Conservation (phyloP, 1,284 basidiomycete species). For the Irpex sp. region DNA sequence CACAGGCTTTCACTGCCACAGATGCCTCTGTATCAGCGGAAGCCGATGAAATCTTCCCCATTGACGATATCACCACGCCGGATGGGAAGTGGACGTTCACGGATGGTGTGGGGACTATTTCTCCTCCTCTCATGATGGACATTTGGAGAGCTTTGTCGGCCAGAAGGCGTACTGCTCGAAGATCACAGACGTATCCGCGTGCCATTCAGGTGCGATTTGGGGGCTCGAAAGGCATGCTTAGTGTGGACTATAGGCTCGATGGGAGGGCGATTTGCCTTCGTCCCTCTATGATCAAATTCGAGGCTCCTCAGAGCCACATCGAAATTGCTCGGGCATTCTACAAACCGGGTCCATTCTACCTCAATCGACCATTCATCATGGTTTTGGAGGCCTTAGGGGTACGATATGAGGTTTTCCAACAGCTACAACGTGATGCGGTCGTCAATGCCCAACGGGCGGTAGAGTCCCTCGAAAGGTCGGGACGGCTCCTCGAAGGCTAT, state of each 20-base stretch:
- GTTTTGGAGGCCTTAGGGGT: constrained; percentile 58
- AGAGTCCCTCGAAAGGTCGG: constrained; percentile 40
- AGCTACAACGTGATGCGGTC: constrained; percentile 53
- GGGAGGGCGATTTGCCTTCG: constrained; percentile 59
- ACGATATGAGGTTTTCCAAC: constrained; percentile 47
- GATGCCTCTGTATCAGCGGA: constrained; percentile 52
- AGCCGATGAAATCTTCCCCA: constrained; percentile 45
- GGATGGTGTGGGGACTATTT: constrained; percentile 70
- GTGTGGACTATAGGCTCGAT: constrained; percentile 53
- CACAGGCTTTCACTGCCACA: constrained; percentile 72
- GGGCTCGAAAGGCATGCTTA: constrained; percentile 70
- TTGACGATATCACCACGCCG: constrained; percentile 41
- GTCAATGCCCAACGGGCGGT: constrained; percentile 39
- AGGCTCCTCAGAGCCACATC: constrained; percentile 45
- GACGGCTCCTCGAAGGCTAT: constrained; percentile 41
- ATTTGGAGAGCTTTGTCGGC: constrained; percentile 45
- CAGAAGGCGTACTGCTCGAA: constrained; percentile 33
- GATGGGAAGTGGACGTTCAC: constrained; percentile 46
- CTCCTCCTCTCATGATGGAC: constrained; percentile 47
- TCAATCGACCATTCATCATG: constrained; percentile 72
- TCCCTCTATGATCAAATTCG: constrained; percentile 75
- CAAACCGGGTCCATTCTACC: constrained; percentile 50
- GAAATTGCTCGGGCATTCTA: constrained; percentile 68
- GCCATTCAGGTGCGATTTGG: constrained; percentile 59
- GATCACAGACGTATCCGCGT: constrained; percentile 35